These are phyloP conservation scores for Flaveria floridana DNA, from an alignment of 140 eudicot species.

Conservation along the genomic window DNA sequence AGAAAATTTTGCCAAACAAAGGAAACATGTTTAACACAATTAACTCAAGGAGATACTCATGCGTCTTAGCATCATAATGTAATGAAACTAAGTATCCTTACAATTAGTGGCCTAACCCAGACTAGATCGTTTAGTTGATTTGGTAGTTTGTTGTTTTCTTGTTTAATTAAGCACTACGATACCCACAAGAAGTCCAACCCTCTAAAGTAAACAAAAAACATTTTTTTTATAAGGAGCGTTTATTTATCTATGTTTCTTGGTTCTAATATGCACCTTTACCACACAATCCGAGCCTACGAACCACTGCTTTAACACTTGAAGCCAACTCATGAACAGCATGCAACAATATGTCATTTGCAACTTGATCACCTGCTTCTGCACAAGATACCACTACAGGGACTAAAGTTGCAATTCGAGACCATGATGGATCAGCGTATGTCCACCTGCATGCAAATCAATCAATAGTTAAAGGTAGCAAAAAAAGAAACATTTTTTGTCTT, in stretches of 20 bases:
- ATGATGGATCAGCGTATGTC: conserved; percentile 83
- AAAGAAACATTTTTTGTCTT: too few species aligned
- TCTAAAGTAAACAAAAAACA: neutral
- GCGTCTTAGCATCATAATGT: too few species aligned
- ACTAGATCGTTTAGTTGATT: too few species aligned
- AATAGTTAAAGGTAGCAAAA: neutral
- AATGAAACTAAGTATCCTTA: too few species aligned
- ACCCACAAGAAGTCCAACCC: too few species aligned
- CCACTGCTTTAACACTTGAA: conserved; percentile 79
- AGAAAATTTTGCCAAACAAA: too few species aligned
- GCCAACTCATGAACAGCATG: conserved; percentile 81
- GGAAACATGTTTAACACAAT: too few species aligned
- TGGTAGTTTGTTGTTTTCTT: too few species aligned
- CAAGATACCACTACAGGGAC: conserved; percentile 72
- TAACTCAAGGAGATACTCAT: too few species aligned
- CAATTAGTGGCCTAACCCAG: too few species aligned
- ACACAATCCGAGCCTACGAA: conserved; percentile 60
- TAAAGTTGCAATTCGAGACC: conserved; percentile 86
- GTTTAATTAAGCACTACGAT: too few species aligned
- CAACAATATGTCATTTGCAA: conserved; percentile 63
- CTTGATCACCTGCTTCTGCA: conserved; percentile 82
- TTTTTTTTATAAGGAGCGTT: neutral
- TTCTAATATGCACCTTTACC: conserved; percentile 60
- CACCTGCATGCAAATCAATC: conserved; percentile 54
- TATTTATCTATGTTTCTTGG: neutral